phyloP scores from a whole-genome alignment of 192 early-diverging fungal genomes.

The Entomortierella chlamydospora region DNA sequence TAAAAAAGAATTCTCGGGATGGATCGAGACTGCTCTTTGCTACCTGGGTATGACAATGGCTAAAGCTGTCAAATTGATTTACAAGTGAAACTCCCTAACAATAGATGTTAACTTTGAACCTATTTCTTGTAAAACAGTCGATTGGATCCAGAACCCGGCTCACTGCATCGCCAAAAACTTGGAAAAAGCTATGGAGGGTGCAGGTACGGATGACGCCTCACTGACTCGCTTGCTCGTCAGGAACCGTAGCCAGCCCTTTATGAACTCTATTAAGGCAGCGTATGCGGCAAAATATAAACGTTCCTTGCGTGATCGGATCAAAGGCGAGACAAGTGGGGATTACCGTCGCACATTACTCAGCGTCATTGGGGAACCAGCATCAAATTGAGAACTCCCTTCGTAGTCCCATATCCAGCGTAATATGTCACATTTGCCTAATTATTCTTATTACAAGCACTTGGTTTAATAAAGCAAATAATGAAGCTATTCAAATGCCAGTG shows the following conservation, averaged over 20 bases:
- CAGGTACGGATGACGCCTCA: conserved; percentile 33
- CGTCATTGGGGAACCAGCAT: conserved; percentile 6
- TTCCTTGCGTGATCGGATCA: conserved; percentile 42
- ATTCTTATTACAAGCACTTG: too few relatives aligned
- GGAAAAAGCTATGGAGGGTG: conserved; percentile 48
- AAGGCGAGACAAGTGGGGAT: conserved; percentile 48
- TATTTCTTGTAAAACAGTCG: too few relatives aligned
- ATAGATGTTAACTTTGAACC: too few relatives aligned
- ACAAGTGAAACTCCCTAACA: too few relatives aligned
- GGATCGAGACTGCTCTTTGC: conserved; percentile 44
- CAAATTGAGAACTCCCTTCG: background rate
- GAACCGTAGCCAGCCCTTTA: conserved; percentile 44
- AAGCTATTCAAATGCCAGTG: too few relatives aligned
- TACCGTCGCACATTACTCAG: conserved; percentile 28
- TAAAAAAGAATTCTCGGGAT: conserved; percentile 51
- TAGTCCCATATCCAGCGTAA: too few relatives aligned
- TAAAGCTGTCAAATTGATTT: too few relatives aligned
- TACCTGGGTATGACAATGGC: conserved; percentile 55
- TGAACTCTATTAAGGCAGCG: conserved; percentile 36
- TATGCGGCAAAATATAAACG: conserved; percentile 34
- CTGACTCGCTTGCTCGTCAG: conserved; percentile 47
- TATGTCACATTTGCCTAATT: too few relatives aligned
- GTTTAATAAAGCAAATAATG: too few relatives aligned
- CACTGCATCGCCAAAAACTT: conserved; percentile 49
- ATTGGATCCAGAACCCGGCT: conserved; percentile 38